phyloP scores from a whole-genome alignment of 2,329 filamentous ascomycete species.

The Fusarium beomiforme region DNA sequence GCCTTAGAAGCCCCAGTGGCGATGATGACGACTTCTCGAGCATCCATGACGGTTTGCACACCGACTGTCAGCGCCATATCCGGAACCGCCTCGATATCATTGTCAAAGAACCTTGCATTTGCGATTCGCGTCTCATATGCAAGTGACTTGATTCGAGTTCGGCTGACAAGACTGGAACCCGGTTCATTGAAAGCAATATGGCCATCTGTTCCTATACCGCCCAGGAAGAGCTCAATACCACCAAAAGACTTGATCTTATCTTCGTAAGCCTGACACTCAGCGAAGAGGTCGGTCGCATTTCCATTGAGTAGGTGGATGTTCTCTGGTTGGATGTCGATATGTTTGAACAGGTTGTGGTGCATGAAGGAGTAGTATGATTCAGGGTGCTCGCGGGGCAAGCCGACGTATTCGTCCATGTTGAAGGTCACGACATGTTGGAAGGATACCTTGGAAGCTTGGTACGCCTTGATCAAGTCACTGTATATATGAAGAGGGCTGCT shows the following conservation, averaged over 20 bases:
- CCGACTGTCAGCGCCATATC: constrained; percentile 14
- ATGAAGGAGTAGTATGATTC: constrained; percentile 9
- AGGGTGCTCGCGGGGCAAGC: neutral
- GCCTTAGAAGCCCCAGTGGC: neutral
- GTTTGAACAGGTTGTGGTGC: constrained; percentile 5
- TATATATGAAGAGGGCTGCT: constrained; percentile 9
- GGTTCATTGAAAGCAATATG: constrained; percentile 12
- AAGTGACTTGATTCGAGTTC: constrained; percentile 9
- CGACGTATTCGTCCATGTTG: constrained; percentile 16
- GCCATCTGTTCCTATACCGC: constrained; percentile 3
- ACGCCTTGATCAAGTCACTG: neutral
- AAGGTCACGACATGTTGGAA: constrained; percentile 13
- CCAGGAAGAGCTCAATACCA: constrained; percentile 1
- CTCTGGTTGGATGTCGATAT: neutral
- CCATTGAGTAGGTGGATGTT: constrained; percentile 1
- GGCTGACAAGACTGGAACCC: constrained; percentile 1
- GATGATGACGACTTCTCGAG: constrained; percentile 16
- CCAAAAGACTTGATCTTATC: constrained; percentile 10
- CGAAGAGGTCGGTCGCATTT: neutral
- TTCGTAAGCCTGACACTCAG: neutral
- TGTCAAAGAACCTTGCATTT: constrained; percentile 3
- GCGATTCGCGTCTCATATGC: constrained; percentile 8
- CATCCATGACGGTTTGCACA: constrained; percentile 12
- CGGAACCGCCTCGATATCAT: neutral
- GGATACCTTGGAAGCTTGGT: constrained; percentile 1